Evolutionary conservation across 1,284 basidiomycete genomes (phyloP).

Genomic region (Laetiporus sulphureus): DNA sequence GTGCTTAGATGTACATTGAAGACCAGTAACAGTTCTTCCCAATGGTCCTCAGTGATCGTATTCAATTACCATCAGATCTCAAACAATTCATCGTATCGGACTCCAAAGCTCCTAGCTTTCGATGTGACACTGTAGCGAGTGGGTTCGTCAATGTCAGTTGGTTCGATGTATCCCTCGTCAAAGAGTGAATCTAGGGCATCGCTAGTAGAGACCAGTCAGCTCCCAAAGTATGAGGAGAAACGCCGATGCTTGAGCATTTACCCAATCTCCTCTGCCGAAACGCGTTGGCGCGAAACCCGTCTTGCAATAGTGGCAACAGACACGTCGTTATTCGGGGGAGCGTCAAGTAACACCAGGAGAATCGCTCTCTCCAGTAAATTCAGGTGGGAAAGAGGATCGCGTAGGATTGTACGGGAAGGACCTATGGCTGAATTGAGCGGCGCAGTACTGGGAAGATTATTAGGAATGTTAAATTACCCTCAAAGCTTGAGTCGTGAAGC

Average conservation of each 20-base stretch:
- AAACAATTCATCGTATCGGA: no score
- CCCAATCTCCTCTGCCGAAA: conserved; percentile 37
- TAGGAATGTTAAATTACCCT: no score
- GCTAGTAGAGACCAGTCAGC: not conserved
- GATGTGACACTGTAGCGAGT: no score
- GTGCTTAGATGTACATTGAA: no score
- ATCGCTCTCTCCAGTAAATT: conserved; percentile 59
- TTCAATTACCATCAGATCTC: no score
- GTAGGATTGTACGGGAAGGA: not conserved
- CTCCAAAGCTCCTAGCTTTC: no score
- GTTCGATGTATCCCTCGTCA: not conserved
- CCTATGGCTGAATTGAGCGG: not conserved
- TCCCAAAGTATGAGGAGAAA: not conserved
- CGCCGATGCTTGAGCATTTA: conserved; percentile 19
- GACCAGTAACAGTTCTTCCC: no score
- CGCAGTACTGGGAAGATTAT: no score
- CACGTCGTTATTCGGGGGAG: conserved; percentile 26
- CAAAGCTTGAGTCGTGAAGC: not conserved
- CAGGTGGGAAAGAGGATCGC: conserved; percentile 51
- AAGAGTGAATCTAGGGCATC: conserved; percentile 1
- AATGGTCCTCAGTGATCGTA: no score
- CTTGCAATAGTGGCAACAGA: conserved; percentile 56
- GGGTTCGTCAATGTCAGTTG: no score
- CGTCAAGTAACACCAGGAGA: conserved; percentile 47
- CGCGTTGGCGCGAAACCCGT: conserved; percentile 35